Percentiles rank a stretch among this genome's conserved stretches.
phyloP scores from a whole-genome alignment of 495 filamentous ascomycete species.

The Penicillium chermesinum region DNA sequence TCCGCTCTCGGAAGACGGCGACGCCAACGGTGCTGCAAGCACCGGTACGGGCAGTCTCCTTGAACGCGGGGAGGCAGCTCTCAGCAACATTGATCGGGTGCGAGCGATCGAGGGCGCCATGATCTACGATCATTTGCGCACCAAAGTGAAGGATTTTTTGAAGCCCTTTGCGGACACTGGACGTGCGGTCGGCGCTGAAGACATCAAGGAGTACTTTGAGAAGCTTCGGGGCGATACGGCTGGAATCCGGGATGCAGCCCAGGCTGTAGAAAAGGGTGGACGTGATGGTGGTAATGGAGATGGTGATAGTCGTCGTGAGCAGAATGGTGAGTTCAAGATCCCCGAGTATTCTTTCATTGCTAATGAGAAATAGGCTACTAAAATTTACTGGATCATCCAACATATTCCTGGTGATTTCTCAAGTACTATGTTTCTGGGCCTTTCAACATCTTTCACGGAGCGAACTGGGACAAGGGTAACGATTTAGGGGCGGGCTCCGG shows the following conservation, averaged over 20 bases:
- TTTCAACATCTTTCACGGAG: too few species aligned
- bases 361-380: background rate
- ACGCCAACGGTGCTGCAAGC: constrained; percentile 43
- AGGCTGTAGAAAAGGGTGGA: constrained; percentile 21
- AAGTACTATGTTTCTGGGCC: too few species aligned
- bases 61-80: constrained; percentile 83
- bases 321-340: constrained; percentile 29
- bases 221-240: constrained; percentile 81
- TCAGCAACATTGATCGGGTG: constrained; percentile 86
- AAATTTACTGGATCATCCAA: background rate
- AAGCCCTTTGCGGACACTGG: constrained; percentile 90
- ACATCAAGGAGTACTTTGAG: constrained; percentile 94
- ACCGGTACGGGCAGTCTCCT: constrained; percentile 67
- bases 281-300: constrained; percentile 15
- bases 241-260: constrained; percentile 45
- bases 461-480: too few species aligned
- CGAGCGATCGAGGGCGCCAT: constrained; percentile 93
- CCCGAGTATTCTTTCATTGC: background rate
- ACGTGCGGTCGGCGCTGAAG: constrained; percentile 78
- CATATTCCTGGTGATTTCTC: too few species aligned
- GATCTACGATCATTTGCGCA: constrained; percentile 92
- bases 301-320: constrained; percentile 27
- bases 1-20: constrained; percentile 61
- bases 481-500: too few species aligned
- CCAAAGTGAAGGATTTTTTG: constrained; percentile 88